These are phyloP conservation scores for Dionaea muscipula DNA, from an alignment of 179 eudicot species.

Conservation along the genomic window DNA sequence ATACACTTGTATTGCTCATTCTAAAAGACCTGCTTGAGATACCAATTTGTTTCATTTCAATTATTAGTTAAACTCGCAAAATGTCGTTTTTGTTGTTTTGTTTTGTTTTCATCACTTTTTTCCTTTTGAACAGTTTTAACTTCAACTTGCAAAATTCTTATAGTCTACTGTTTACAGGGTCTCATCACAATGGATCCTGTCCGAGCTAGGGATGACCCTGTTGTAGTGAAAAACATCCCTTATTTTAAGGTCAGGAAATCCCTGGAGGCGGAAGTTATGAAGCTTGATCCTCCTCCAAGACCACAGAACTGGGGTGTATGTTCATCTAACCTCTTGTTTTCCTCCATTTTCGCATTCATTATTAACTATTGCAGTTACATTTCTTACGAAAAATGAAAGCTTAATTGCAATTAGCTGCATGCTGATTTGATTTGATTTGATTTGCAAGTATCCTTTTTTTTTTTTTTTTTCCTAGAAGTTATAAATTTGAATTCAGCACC, in stretches of 20 bases:
- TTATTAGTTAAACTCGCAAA: too few relatives aligned
- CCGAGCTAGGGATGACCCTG: constrained; percentile 78
- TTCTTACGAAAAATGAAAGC: too few relatives aligned
- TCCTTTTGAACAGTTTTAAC: neutral
- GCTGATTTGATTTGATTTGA: too few relatives aligned
- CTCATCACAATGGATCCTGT: constrained; percentile 62
- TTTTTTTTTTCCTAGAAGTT: too few relatives aligned
- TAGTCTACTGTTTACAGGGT: constrained; percentile 36
- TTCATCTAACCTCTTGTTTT: neutral
- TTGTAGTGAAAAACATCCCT: constrained; percentile 63
- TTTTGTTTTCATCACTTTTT: neutral
- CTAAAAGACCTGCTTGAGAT: too few relatives aligned
- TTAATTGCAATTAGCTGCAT: too few relatives aligned
- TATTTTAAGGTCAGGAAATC: constrained; percentile 67
- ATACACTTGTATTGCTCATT: too few relatives aligned
- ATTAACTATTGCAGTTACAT: neutral
- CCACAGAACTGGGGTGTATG: constrained; percentile 87
- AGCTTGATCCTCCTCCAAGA: constrained; percentile 84
- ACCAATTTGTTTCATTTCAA: too few relatives aligned
- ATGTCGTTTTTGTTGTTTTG: too few relatives aligned
- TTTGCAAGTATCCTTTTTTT: too few relatives aligned
- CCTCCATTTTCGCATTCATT: neutral
- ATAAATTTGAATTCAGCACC: too few relatives aligned
- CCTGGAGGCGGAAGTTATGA: constrained; percentile 72
- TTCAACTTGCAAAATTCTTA: neutral